phyloP scores from a whole-genome alignment of 352 stramenopile genomes.

The Plasmopara muralis region DNA sequence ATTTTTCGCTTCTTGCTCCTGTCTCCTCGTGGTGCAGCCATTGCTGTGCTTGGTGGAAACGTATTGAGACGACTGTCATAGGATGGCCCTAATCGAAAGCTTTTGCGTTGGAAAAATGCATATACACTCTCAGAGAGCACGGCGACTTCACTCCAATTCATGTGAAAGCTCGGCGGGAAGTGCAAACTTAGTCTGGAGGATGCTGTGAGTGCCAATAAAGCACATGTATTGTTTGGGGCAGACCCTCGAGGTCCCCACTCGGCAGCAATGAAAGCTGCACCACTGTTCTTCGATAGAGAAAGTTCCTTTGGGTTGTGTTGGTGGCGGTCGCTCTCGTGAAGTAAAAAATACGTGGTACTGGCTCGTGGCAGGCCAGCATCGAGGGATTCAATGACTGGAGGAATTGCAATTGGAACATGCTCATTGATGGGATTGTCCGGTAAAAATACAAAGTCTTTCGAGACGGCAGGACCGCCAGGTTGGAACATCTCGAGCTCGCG shows the following conservation, averaged over 20 bases:
- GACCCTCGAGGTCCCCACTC: constrained; percentile 71
- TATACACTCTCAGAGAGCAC: constrained; percentile 70
- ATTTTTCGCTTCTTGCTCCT: constrained; percentile 22
- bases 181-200: constrained; percentile 57
- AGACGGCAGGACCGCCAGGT: constrained; percentile 63
- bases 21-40: constrained; percentile 16
- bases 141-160: constrained; percentile 65
- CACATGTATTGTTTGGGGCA: constrained; percentile 61
- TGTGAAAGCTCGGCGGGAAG: constrained; percentile 71
- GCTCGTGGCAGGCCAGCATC: constrained; percentile 23
- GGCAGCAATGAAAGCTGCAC: constrained; percentile 45
- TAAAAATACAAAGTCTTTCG: constrained; percentile 79
- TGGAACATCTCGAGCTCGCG: constrained; percentile 79
- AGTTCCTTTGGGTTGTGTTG: constrained; percentile 79
- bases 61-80: constrained; percentile 18
- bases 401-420: constrained; percentile 44
- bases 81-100: constrained; percentile 25
- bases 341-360: constrained; percentile 51
- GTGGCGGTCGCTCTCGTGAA: constrained; percentile 60
- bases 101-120: constrained; percentile 45
- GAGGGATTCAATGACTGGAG: constrained; percentile 36
- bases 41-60: constrained; percentile 15
- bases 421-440: constrained; percentile 34
- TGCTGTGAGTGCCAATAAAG: constrained; percentile 55
- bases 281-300: constrained; percentile 72